Percentiles rank a stretch among this genome's conserved stretches.
Evolutionary conservation across 2,329 filamentous ascomycete species (phyloP).

Genomic region (Diaporthe sp.): DNA sequence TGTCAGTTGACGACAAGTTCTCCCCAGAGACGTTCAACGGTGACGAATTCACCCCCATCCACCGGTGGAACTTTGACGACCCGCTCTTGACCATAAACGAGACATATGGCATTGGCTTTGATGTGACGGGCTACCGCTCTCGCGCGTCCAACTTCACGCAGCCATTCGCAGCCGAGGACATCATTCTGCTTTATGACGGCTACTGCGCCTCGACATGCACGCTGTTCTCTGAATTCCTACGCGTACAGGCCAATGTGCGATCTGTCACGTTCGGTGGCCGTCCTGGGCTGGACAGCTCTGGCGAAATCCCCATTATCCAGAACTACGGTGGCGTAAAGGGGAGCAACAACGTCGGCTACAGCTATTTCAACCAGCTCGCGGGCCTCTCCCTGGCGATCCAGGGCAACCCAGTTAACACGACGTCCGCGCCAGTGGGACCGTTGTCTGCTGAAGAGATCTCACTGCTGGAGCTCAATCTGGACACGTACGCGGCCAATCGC

Average conservation of each 20-base stretch:
- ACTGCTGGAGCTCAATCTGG: slow-evolving; percentile 38
- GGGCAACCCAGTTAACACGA: slow-evolving; percentile 6
- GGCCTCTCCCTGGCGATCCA: slow-evolving; percentile 19
- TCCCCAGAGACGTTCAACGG: slow-evolving; percentile 49
- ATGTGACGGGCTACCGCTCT: slow-evolving; percentile 58
- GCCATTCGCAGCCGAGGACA: slow-evolving; percentile 65
- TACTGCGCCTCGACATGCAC: slow-evolving; percentile 68
- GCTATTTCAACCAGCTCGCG: slow-evolving; percentile 43
- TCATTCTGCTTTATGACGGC: slow-evolving; percentile 66
- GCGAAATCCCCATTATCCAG: slow-evolving; percentile 50
- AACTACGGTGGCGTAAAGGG: slow-evolving; percentile 65
- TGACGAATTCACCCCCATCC: slow-evolving; percentile 61
- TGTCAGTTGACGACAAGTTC: slow-evolving; percentile 56
- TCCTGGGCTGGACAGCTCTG: slow-evolving; percentile 37
- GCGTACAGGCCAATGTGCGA: slow-evolving; percentile 60
- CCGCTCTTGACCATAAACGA: slow-evolving; percentile 47
- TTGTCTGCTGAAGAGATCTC: slow-evolving; percentile 19
- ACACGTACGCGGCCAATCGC: slow-evolving; percentile 45
- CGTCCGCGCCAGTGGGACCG: slow-evolving; percentile 8
- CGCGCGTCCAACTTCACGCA: slow-evolving; percentile 53
- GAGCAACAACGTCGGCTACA: slow-evolving; percentile 43
- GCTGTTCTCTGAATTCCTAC: slow-evolving; percentile 64
- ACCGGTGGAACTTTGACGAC: slow-evolving; percentile 59
- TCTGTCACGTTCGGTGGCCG: slow-evolving; percentile 62
- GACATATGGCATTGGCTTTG: slow-evolving; percentile 40